phyloP scores from a whole-genome alignment of 768 basidiomycete genomes.

The Lactarius tabidus region DNA sequence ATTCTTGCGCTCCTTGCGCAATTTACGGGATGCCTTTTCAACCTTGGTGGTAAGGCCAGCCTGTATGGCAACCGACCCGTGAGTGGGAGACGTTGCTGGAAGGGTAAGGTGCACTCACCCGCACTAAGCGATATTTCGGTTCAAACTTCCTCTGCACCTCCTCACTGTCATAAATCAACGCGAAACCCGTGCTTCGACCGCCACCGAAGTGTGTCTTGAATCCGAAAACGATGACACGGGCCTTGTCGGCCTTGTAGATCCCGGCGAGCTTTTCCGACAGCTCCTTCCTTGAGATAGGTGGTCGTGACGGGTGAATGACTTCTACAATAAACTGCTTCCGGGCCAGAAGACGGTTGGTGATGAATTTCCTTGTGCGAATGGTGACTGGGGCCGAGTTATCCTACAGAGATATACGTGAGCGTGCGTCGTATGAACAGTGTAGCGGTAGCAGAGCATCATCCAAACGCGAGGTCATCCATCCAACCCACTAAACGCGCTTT shows the following conservation, averaged over 20 bases:
- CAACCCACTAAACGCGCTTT: constrained; percentile 28
- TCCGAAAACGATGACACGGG: constrained; percentile 89
- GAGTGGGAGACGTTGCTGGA: background rate
- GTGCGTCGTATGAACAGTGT: constrained; percentile 21
- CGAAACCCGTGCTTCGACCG: constrained; percentile 95
- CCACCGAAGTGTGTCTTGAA: constrained; percentile 97
- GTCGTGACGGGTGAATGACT: constrained; percentile 89
- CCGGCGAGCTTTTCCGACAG: constrained; percentile 88
- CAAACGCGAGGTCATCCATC: constrained; percentile 31
- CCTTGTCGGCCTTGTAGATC: constrained; percentile 91
- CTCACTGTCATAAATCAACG: constrained; percentile 96
- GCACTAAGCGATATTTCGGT: constrained; percentile 90
- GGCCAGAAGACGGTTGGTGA: constrained; percentile 95
- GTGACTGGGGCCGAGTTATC: constrained; percentile 85
- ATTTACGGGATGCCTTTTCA: constrained; percentile 90
- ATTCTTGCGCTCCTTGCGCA: constrained; percentile 99
- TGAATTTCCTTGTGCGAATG: constrained; percentile 97
- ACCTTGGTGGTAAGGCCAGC: constrained; percentile 70
- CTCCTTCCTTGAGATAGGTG: constrained; percentile 91
- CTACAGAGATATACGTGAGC: constrained; percentile 37
- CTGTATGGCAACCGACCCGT: constrained; percentile 35
- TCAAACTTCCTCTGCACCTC: constrained; percentile 94
- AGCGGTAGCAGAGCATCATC: constrained; percentile 31
- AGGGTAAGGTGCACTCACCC: constrained; percentile 54
- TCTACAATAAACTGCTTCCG: constrained; percentile 96